Conservation (phyloP, 345 rosid genomes). For the Lepidium didymum region DNA sequence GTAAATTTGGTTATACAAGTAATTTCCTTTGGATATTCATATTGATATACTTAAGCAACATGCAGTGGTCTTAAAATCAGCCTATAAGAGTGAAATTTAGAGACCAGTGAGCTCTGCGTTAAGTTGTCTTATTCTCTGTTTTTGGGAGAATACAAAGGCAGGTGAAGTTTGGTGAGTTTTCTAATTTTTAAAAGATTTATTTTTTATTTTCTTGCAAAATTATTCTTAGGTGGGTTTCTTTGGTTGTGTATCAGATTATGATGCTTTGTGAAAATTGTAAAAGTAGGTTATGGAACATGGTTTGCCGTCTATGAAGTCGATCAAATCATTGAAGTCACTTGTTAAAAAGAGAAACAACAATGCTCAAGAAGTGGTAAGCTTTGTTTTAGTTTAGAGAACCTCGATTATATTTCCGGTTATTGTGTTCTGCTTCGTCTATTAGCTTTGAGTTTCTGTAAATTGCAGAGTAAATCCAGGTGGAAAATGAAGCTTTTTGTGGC, state of each 20-base stretch:
- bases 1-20: neutral
- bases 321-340: constrained; percentile 56
- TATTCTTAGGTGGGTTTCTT: neutral
- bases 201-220: neutral
- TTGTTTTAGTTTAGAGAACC: neutral
- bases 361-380: constrained; percentile 55
- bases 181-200: neutral
- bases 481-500: constrained; percentile 76
- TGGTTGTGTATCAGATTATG: neutral
- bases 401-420: neutral
- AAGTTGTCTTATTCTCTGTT: constrained; percentile 17
- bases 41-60: neutral
- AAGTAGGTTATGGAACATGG: constrained; percentile 20
- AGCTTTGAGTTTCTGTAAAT: neutral
- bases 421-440: neutral
- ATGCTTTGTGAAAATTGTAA: neutral
- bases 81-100: neutral
- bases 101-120: neutral
- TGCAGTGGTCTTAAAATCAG: constrained; percentile 20
- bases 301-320: constrained; percentile 55
- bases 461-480: constrained; percentile 60
- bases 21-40: neutral
- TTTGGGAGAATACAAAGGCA: constrained; percentile 5
- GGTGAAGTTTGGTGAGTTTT: constrained; percentile 3
- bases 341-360: constrained; percentile 47